Conservation (phyloP, 139 green algal genomes). For the Eudorina sp. region DNA sequence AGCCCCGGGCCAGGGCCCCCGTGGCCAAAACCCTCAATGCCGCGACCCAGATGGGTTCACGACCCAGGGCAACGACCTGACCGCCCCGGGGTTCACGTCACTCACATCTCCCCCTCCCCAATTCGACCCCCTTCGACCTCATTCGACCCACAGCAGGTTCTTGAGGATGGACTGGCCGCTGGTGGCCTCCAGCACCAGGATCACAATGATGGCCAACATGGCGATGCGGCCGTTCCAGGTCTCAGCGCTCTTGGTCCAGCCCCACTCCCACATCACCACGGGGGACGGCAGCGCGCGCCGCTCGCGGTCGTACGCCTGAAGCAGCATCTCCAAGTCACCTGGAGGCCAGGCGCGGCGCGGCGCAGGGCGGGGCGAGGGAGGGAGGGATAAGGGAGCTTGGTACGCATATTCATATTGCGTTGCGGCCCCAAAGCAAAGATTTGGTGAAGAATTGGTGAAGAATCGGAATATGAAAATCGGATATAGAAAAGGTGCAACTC, state of each 20-base stretch:
- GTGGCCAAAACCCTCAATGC: too few relatives aligned
- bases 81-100: too few relatives aligned
- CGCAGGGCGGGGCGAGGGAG: too few relatives aligned
- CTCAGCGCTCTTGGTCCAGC: slow-evolving; percentile 89
- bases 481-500: too few relatives aligned
- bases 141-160: slow-evolving; percentile 54
- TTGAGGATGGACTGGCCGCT: slow-evolving; percentile 78
- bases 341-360: too few relatives aligned
- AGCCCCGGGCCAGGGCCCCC: too few relatives aligned
- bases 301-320: slow-evolving; percentile 95
- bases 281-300: slow-evolving; percentile 88
- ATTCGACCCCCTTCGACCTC: too few relatives aligned
- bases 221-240: slow-evolving; percentile 94
- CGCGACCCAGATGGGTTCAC: too few relatives aligned
- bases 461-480: too few relatives aligned
- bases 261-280: slow-evolving; percentile 89
- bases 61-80: too few relatives aligned
- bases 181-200: slow-evolving; percentile 85
- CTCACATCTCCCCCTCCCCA: too few relatives aligned
- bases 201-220: slow-evolving; percentile 82
- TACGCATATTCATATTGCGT: not conserved
- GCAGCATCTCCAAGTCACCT: slow-evolving; percentile 90
- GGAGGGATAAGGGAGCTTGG: not conserved
- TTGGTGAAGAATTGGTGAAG: too few relatives aligned
- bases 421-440: not conserved